phyloP scores from a whole-genome alignment of 2,329 filamentous ascomycete genomes.

The Calonectria pseudoreteaudii region DNA sequence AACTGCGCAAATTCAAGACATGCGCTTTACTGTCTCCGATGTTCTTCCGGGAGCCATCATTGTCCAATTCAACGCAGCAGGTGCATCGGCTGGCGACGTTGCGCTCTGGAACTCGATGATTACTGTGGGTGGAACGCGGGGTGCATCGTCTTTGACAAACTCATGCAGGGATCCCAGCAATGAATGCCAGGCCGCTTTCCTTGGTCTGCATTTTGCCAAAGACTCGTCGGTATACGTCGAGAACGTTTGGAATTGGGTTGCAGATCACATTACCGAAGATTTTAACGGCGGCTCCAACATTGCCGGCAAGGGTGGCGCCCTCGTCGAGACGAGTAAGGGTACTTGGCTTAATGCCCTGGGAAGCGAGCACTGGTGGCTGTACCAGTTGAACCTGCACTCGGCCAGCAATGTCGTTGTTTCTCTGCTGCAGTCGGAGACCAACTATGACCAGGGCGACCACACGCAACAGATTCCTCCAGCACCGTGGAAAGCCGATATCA shows the following conservation, averaged over 20 bases:
- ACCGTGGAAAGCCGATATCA: neutral
- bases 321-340: conserved; percentile 55
- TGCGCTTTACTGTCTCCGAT: neutral
- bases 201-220: neutral
- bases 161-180: neutral
- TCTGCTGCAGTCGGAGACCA: conserved; percentile 57
- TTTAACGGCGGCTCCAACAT: neutral
- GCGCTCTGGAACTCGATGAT: neutral
- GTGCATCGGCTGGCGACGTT: neutral
- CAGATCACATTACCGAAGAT: neutral
- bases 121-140: neutral
- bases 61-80: neutral
- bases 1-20: neutral
- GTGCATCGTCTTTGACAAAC: neutral
- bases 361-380: conserved; percentile 68
- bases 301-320: neutral
- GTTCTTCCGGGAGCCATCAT: neutral
- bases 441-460: conserved; percentile 41
- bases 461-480: neutral
- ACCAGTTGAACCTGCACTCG: conserved; percentile 66
- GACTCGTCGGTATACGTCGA: neutral
- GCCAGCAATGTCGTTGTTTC: conserved; percentile 61
- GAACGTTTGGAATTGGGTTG: conserved; percentile 1
- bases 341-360: conserved; percentile 62
- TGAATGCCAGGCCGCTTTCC: neutral